Conservation (phyloP, 2,329 filamentous ascomycete species). For the Kalmusia sp. region DNA sequence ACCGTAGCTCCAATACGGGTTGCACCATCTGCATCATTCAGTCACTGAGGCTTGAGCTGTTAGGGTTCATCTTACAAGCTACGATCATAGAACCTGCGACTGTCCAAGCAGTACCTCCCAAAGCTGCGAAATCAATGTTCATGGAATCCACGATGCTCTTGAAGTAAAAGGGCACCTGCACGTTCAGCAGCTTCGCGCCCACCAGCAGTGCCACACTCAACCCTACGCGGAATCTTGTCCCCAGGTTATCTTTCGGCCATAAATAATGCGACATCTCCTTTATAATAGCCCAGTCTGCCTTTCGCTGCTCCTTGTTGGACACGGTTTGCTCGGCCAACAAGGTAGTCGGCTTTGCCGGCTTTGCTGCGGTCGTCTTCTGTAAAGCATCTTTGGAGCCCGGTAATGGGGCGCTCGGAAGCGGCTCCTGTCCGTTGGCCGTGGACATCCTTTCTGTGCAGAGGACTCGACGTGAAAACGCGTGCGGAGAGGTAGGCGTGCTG, state of each 20-base stretch:
- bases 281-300: conserved; percentile 98
- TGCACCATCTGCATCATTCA: conserved; percentile 67
- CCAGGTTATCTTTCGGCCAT: conserved; percentile 89
- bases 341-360: conserved; percentile 56
- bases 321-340: conserved; percentile 70
- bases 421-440: conserved; percentile 35
- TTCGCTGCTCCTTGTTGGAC: conserved; percentile 85
- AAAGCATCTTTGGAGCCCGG: conserved; percentile 26
- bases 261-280: conserved; percentile 96
- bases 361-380: conserved; percentile 28
- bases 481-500: conserved; percentile 14
- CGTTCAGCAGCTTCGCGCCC: conserved; percentile 90
- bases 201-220: conserved; percentile 84
- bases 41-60: conserved; percentile 17
- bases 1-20: conserved; percentile 87
- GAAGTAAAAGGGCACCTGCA: conserved; percentile 99
- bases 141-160: conserved; percentile 97
- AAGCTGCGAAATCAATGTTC: conserved; percentile 89
- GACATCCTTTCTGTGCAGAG: conserved; percentile 53
- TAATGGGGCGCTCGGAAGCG: not conserved
- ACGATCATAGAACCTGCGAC: conserved; percentile 93
- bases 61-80: conserved; percentile 64
- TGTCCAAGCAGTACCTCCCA: conserved; percentile 87
- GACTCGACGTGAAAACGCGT: conserved; percentile 54
- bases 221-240: conserved; percentile 83